Base-by-base conservation (phyloP, 768 basidiomycete species). In the Sporobolomyces phaffii region DNA sequence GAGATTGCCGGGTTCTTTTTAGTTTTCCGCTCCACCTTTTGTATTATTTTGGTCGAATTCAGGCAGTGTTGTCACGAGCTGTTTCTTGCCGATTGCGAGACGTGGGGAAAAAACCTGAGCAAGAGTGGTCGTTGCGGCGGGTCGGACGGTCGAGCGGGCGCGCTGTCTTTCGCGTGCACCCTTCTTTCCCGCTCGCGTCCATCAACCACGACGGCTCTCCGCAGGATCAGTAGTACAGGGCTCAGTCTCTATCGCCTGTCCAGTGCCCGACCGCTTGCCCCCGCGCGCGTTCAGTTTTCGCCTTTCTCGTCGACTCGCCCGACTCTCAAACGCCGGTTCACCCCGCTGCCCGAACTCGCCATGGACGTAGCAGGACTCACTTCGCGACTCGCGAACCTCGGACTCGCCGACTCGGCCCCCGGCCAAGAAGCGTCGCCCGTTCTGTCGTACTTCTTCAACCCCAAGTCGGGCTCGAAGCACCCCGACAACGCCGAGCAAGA, bases 391-490 rank as follows among this genome's bases (percentile, higher is more conserved):
- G 10, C 33, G 6, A 4, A 41, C 10, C 66, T 72, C 63, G 54
- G 60, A 48, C 10, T 72, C 47, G 13, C n/a, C 60, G 26, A 0
- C 64, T 22, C 24, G 4, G 57, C 9, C 5, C 41, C 6, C 11
- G 5, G 18, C 29, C 44, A 5, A 18, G 34, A 34, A 24, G 58
- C 3, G 53, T 47, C 18, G 50, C 62, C 41, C 3, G 53, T 53
- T 48, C 53, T 72, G 26, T 47, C 50, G 14, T 75, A 73, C 65
- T 71, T 69, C 60, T 75, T 75, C 70, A 73, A 47, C 44, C 75
- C 75, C 36, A 75, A 75, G 59, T 59, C 62, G 2, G 65, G 71
- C n/a, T 69, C 71, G 10, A 65, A 65, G 50, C 71, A 72, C 58
- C 71, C 71, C 20, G 60, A 59, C 45, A 38, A 57, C 56, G n/a